Conservation (phyloP, 2,329 filamentous ascomycete genomes). For the Arthrobotrys pseudoclavata region DNA sequence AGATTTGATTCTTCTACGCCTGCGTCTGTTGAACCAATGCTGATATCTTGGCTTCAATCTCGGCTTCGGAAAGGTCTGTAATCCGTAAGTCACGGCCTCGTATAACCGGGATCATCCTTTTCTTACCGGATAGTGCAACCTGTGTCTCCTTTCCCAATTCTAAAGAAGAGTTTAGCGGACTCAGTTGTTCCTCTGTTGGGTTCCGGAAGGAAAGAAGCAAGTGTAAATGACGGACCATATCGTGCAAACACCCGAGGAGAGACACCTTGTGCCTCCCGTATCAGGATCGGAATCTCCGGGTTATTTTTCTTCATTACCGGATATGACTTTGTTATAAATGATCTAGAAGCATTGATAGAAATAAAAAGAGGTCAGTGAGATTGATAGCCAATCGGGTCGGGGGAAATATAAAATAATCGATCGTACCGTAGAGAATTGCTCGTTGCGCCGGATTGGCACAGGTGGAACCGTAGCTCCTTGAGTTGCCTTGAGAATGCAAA, state of each 20-base stretch:
- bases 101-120: not conserved
- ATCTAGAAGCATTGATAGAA: conserved; percentile 69
- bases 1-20: conserved; percentile 7
- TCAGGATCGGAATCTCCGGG: conserved; percentile 90
- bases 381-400: conserved; percentile 50
- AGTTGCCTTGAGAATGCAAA: conserved; percentile 90
- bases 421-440: conserved; percentile 87
- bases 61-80: conserved; percentile 76
- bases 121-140: conserved; percentile 69
- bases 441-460: conserved; percentile 93
- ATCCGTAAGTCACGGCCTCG: conserved; percentile 68
- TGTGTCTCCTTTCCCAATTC: conserved; percentile 78
- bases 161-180: conserved; percentile 64
- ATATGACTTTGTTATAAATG: conserved; percentile 90
- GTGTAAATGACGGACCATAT: conserved; percentile 78
- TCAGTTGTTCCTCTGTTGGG: not conserved
- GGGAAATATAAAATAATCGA: not conserved
- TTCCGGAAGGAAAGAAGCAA: not conserved
- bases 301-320: conserved; percentile 99
- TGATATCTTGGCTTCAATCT: conserved; percentile 78
- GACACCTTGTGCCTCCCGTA: conserved; percentile 89
- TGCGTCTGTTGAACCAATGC: conserved; percentile 69
- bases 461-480: conserved; percentile 96
- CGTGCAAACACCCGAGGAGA: conserved; percentile 89
- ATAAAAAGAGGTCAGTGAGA: conserved; percentile 17